Conservation (phyloP, 2,329 filamentous ascomycete genomes). For the Orbilia blumenaviensis region DNA sequence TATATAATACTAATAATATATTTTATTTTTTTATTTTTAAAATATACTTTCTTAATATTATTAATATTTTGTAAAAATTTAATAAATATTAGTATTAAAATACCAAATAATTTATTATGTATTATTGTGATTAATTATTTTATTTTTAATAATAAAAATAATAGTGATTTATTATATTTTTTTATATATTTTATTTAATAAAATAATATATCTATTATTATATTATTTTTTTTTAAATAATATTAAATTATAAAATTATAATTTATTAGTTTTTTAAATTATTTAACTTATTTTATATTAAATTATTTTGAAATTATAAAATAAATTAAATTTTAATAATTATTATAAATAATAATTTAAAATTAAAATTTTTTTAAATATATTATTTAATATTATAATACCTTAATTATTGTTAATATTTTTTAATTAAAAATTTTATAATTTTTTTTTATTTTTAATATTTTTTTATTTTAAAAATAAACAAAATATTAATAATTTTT, state of each 20-base stretch:
- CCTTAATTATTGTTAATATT: neutral
- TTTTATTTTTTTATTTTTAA: neutral
- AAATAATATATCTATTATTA: neutral
- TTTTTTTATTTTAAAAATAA: neutral
- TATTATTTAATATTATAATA: neutral
- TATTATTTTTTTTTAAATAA: neutral
- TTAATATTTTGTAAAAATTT: neutral
- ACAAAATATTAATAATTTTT: neutral
- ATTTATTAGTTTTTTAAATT: neutral
- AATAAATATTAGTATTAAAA: neutral
- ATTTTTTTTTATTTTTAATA: neutral
- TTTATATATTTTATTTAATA: neutral
- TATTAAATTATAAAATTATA: conserved; percentile 5
- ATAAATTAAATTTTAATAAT: neutral
- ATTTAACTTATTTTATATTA: neutral
- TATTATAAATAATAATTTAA: neutral
- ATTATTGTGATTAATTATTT: conserved; percentile 2
- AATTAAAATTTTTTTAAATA: neutral
- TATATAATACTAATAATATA: neutral
- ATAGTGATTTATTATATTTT: neutral
- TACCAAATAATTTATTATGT: neutral
- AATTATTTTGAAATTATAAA: neutral
- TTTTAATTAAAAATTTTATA: neutral
- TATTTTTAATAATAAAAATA: neutral
- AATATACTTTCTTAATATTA: neutral